Evolutionary conservation across 805 yeast species (phyloP), one percentile per base, ranked within the genome.

Genomic region (Tetrapisispora nanseiensis): DNA sequence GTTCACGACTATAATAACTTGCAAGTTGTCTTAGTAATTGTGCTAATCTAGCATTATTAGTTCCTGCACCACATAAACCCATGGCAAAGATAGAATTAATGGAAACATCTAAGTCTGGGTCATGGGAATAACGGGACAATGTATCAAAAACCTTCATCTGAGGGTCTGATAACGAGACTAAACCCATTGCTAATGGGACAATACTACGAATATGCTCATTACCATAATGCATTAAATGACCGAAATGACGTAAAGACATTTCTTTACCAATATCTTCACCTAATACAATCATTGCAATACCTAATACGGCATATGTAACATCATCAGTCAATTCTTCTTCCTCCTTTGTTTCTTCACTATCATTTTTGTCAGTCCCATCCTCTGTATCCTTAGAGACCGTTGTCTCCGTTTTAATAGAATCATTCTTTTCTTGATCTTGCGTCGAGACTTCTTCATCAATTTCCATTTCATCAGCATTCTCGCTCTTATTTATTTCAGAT

Each of bases 41-140:
- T 3, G 97, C 97, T 50, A 92, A 72, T 68, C 99, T 82, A 7
- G 99, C 98, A 61, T 92, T 92, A 66, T 92, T 90, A 23, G 98
- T 92, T 66, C 99, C 99, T 18, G 97, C 92, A 61, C 98, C 98
- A 53, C 90, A 95, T 48, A 92, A 68, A 42, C 99, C 99, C 97
- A 92, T 89, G 34, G 95, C 80, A 56, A 86, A 90, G 49, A 92
- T 87, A 18, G 98, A 87, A 60, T 89, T 92, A 61, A 82, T 81
- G 6, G 97, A 95, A 42, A 92, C 96, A 57, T 86, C 95, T 52
- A 85, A 68, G 62, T 92, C 97, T 43, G 86, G 80, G 58, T 92
- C 99, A 65, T 92, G 99, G 8, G 97, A 86, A 67, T 86, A 87
- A 61, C 98, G 78, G 4, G 97, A 89, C 50, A 92, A 72, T 0